A percentile compares a stretch with the other conserved stretches of the same genome.
These are phyloP conservation scores for Aspergillus sp. DNA, from an alignment of 2,329 filamentous ascomycete species.

Conservation along the genomic window DNA sequence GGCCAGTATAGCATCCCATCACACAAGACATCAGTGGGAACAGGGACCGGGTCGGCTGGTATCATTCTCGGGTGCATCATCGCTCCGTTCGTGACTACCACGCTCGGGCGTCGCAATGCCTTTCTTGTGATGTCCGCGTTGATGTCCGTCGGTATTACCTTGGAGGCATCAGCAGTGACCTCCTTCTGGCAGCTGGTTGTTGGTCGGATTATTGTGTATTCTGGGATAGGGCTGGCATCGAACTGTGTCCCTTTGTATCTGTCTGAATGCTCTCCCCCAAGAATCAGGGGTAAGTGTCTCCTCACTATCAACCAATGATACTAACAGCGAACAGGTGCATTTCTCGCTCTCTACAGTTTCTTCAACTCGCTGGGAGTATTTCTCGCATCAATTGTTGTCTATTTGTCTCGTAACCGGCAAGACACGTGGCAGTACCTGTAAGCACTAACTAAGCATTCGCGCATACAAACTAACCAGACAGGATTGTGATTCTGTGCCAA, in stretches of 20 bases:
- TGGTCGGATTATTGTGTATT: background rate
- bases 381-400: too few species aligned
- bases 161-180: background rate
- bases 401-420: too few species aligned
- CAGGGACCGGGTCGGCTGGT: background rate
- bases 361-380: too few species aligned
- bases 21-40: background rate
- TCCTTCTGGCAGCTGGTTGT: background rate
- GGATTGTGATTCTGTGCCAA: too few species aligned
- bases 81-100: background rate
- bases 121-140: background rate
- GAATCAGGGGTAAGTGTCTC: background rate
- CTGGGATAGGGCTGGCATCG: background rate
- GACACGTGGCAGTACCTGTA: too few species aligned
- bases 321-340: background rate
- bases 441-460: too few species aligned
- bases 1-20: background rate
- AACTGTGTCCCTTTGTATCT: background rate
- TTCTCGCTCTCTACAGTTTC: too few species aligned
- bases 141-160: background rate
- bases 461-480: too few species aligned
- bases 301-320: background rate
- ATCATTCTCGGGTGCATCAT: background rate
- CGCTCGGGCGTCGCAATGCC: background rate
- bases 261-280: background rate